Percentiles rank a stretch among this genome's conserved stretches.
Evolutionary conservation across 192 early-diverging fungal species (phyloP).

Genomic region (Chytriomyces sp.): DNA sequence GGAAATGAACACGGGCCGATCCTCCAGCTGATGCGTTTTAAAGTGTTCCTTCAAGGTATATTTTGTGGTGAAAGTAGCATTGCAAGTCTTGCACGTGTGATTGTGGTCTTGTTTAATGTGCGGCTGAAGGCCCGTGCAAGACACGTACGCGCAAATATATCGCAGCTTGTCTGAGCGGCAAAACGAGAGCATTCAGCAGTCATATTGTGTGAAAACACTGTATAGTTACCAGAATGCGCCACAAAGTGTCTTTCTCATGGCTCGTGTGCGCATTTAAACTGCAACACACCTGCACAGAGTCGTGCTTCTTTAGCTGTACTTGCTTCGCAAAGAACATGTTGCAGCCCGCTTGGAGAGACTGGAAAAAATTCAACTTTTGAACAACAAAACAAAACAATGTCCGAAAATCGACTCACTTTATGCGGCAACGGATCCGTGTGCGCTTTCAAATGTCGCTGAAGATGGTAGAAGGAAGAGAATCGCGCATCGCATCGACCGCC

Average conservation of each 20-base stretch:
- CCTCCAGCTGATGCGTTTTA: constrained; percentile 39
- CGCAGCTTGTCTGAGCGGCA: not conserved
- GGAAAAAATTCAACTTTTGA: too few species aligned
- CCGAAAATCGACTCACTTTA: constrained; percentile 15
- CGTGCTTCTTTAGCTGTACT: constrained; percentile 49
- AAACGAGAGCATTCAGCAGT: not conserved
- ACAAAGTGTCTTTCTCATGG: constrained; percentile 41
- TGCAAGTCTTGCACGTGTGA: constrained; percentile 37
- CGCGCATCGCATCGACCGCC: constrained; percentile 10
- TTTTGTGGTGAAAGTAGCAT: constrained; percentile 35
- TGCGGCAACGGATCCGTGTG: constrained; percentile 27
- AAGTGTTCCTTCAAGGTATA: constrained; percentile 41
- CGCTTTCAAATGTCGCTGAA: constrained; percentile 23
- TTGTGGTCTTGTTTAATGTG: constrained; percentile 46
- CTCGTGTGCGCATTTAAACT: constrained; percentile 41
- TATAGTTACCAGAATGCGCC: not conserved
- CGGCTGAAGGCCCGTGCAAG: constrained; percentile 43
- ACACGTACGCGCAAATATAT: constrained; percentile 44
- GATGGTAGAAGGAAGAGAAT: constrained; percentile 13
- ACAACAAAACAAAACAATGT: too few species aligned
- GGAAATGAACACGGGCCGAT: constrained; percentile 42
- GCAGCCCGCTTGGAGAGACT: constrained; percentile 45
- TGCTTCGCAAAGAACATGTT: constrained; percentile 49
- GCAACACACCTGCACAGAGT: constrained; percentile 45
- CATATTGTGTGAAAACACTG: too few species aligned